Percentiles rank a stretch among this genome's conserved stretches.
These are phyloP conservation scores for Scedosporium minutisporum DNA, from an alignment of 2,329 filamentous ascomycete species.

Conservation along the genomic window DNA sequence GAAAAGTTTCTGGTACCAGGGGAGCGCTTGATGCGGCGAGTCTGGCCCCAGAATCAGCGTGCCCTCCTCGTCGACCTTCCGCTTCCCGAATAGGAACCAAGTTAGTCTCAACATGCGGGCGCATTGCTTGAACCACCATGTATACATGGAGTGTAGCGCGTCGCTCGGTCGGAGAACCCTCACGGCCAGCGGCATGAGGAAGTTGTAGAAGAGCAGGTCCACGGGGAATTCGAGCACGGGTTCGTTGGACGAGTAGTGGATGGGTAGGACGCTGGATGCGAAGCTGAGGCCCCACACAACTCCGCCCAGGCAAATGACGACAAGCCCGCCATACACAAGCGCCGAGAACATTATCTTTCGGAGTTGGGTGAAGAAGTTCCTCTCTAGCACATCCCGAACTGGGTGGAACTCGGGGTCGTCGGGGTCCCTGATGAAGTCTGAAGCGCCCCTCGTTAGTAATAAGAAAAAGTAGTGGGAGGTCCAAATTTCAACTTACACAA, in stretches of 20 bases:
- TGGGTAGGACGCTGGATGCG: conserved; percentile 64
- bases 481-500: conserved; percentile 53
- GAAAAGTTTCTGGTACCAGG: conserved; percentile 32
- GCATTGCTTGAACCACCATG: conserved; percentile 91
- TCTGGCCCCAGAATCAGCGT: conserved; percentile 37
- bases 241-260: conserved; percentile 88
- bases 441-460: not conserved
- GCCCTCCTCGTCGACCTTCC: conserved; percentile 73
- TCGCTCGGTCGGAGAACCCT: conserved; percentile 79
- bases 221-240: conserved; percentile 90
- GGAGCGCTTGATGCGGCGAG: conserved; percentile 20
- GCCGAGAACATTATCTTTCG: conserved; percentile 95
- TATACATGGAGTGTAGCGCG: conserved; percentile 74
- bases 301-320: conserved; percentile 86
- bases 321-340: conserved; percentile 85
- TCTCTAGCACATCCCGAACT: conserved; percentile 89
- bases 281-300: conserved; percentile 86
- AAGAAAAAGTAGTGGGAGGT: not conserved
- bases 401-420: conserved; percentile 98
- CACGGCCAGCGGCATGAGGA: conserved; percentile 81
- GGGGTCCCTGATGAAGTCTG: conserved; percentile 93
- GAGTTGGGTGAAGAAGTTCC: conserved; percentile 83
- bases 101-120: conserved; percentile 72
- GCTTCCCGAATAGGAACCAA: conserved; percentile 86
- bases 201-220: conserved; percentile 93